Evolutionary conservation across 371 early-diverging fungal genomes (phyloP).

Genomic region (Apophysomyces variabilis): DNA sequence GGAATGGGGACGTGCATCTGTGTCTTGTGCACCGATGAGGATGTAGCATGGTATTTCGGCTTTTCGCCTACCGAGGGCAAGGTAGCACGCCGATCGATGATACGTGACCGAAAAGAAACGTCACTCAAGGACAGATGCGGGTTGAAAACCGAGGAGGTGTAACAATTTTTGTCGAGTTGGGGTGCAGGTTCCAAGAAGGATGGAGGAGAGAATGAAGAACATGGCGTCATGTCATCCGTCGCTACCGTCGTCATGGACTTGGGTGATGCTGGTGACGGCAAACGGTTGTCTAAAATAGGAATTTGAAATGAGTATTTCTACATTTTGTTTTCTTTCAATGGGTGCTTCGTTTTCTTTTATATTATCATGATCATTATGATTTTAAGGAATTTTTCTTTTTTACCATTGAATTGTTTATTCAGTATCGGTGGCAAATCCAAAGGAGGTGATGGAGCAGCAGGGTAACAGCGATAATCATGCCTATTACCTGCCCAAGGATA

Average conservation of each 20-base stretch:
- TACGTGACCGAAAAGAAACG: slow-evolving; percentile 4
- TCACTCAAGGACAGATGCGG: slow-evolving; percentile 25
- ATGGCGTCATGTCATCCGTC: slow-evolving; percentile 4
- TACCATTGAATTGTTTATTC: slow-evolving; percentile 12
- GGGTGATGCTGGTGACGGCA: slow-evolving; percentile 21
- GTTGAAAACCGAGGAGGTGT: slow-evolving; percentile 20
- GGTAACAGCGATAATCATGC: neutral
- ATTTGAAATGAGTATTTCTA: neutral
- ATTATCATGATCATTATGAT: no score
- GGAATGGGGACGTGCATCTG: slow-evolving; percentile 28
- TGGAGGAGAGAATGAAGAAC: slow-evolving; percentile 17
- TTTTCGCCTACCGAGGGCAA: neutral
- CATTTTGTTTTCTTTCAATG: no score
- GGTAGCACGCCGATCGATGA: slow-evolving; percentile 14
- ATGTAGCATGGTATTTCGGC: neutral
- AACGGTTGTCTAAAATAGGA: slow-evolving; percentile 15
- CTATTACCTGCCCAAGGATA: neutral
- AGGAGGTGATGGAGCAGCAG: slow-evolving; percentile 20
- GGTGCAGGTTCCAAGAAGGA: slow-evolving; percentile 36
- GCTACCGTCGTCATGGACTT: slow-evolving; percentile 13
- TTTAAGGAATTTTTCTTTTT: no score
- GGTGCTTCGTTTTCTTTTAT: no score
- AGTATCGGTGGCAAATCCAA: slow-evolving; percentile 32
- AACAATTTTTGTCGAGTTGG: slow-evolving; percentile 23
- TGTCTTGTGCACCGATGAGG: slow-evolving; percentile 16